Conservation (phyloP, 192 early-diverging fungal genomes). For the Coemansia sp. region DNA sequence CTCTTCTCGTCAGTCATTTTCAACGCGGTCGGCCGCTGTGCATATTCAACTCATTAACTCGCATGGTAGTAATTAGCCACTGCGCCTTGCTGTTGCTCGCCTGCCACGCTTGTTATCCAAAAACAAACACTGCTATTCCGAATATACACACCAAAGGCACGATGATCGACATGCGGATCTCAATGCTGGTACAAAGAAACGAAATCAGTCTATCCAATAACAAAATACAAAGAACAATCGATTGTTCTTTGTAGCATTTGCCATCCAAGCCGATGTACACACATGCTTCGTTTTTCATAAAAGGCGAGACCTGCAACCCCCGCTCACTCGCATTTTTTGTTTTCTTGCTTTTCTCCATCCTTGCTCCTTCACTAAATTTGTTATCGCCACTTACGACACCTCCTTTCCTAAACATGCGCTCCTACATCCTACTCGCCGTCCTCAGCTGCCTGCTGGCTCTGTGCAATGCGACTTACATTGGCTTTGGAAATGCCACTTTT, state of each 20-base stretch:
- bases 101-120: neutral
- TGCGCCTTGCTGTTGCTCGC: too few species aligned
- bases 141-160: neutral
- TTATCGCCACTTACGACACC: neutral
- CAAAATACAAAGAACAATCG: neutral
- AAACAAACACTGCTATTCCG: neutral
- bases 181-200: neutral
- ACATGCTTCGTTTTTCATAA: neutral
- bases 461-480: neutral
- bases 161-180: neutral
- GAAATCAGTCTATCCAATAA: neutral
- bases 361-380: neutral
- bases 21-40: neutral
- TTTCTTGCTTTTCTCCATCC: neutral
- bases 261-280: neutral
- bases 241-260: neutral
- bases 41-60: neutral
- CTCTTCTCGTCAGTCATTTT: neutral
- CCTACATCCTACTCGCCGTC: neutral
- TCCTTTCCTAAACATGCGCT: neutral
- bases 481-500: neutral
- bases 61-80: neutral
- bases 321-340: neutral
- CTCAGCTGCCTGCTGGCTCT: constrained; percentile 7
- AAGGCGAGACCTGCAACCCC: neutral